Conservation (phyloP, 192 early-diverging fungal genomes). For the Lobosporangium transversale region DNA sequence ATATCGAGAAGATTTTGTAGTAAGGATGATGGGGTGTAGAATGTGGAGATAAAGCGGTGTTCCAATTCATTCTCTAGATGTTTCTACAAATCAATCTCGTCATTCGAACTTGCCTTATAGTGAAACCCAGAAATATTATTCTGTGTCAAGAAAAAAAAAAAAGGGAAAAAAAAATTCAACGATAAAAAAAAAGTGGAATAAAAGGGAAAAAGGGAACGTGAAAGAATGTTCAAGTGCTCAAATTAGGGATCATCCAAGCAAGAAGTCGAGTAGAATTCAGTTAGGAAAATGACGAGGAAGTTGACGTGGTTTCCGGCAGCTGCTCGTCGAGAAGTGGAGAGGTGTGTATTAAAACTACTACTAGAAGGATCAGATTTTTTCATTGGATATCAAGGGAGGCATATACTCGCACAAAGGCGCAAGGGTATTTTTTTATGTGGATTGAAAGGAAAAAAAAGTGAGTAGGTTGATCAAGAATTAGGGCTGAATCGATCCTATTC, state of each 20-base stretch:
- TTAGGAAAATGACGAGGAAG: conserved; percentile 50
- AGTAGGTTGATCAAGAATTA: conserved; percentile 28
- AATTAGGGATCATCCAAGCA: conserved; percentile 56
- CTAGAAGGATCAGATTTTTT: conserved; percentile 55
- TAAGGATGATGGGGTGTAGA: no score
- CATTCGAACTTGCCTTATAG: no score
- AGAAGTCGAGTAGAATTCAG: conserved; percentile 52
- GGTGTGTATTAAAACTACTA: conserved; percentile 30
- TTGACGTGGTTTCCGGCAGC: conserved; percentile 42
- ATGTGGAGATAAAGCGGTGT: no score
- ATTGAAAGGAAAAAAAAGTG: background rate
- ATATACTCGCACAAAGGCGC: conserved; percentile 36
- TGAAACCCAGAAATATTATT: no score
- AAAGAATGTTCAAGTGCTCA: conserved; percentile 19
- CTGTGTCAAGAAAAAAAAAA: conserved; percentile 5
- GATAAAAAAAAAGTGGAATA: conserved; percentile 6
- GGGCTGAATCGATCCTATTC: conserved; percentile 31
- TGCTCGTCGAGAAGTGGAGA: conserved; percentile 51
- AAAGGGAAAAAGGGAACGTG: conserved; percentile 5
- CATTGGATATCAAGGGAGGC: conserved; percentile 54
- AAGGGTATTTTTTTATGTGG: conserved; percentile 3
- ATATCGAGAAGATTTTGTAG: no score
- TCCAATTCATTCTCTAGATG: no score
- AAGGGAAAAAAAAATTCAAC: background rate
- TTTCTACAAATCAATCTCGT: no score